These are phyloP conservation scores for Petunia axillaris DNA, from an alignment of 257 asterid genomes.

Conservation along the genomic window DNA sequence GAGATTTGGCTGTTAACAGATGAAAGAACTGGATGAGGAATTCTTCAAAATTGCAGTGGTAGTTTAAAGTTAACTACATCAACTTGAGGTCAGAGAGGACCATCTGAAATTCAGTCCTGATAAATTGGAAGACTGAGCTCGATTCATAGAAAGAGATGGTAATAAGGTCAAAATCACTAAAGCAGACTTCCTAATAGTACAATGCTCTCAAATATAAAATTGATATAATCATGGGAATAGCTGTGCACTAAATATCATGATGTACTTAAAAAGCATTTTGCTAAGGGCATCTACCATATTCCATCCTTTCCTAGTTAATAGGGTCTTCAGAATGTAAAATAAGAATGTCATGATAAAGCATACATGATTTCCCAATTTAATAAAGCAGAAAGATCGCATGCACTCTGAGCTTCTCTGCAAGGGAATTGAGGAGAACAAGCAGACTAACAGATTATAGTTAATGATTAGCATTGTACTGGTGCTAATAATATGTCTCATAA, in stretches of 20 bases:
- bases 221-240: not conserved
- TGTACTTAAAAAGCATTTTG: not conserved
- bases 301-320: slow-evolving; percentile 4
- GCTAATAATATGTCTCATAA: not conserved
- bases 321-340: slow-evolving; percentile 1
- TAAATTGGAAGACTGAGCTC: not conserved
- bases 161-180: not conserved
- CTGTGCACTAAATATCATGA: not conserved
- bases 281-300: not conserved
- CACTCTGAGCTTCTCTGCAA: not conserved
- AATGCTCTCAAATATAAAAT: slow-evolving; percentile 1
- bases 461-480: slow-evolving; percentile 14
- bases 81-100: slow-evolving; percentile 17
- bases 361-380: not conserved
- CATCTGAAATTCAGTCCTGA: not conserved
- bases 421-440: not conserved
- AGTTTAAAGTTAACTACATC: slow-evolving; percentile 9
- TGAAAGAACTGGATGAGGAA: slow-evolving; percentile 38
- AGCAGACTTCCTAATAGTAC: not conserved
- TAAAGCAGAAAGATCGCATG: not conserved
- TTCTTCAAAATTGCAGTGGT: not conserved
- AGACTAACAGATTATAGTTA: not conserved
- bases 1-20: slow-evolving; percentile 81
- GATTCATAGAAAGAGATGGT: not conserved
- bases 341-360: not conserved